Base-by-base conservation (phyloP, 768 basidiomycete species). In the Dictyophora rubrovolvata region DNA sequence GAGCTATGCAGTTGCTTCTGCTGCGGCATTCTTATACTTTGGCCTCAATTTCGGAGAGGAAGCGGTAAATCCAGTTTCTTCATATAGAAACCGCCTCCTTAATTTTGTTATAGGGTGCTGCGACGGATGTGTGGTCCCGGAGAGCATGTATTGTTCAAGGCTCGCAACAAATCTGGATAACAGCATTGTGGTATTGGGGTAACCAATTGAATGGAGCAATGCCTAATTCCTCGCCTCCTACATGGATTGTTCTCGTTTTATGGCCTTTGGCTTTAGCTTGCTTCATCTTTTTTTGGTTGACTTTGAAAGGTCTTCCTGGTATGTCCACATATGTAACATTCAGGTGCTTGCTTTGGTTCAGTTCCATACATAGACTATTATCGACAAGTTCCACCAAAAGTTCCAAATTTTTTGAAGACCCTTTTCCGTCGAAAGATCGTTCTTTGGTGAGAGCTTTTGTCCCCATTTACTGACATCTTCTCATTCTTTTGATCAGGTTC, bases 1-100 rank as follows among this genome's bases (percentile, higher is more conserved):
- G 92, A 82, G 76, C 49, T 96, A 96, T 72, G 93, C 93, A 33
- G 71, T 91, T 53, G 93, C 87, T 18, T 95, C 93, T n/a, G 86
- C 93, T 12, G 93, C 90, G 33, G 86, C 90, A 11, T 96, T 95
- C 78, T 74, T 84, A 53, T 94, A 92, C 80, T 96, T 96, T 66
- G 93, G 93, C 67, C 79, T 94, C 62, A 96, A 96, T 72, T 96
- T 96, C 69, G 93, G 93, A 70, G 93, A 96, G 75, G 93, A 95
- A 78, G 93, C 93, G 17, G 88, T 87, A 71, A 53, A 78, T 74
- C 46, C 46, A 7, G 56, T 11, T 49, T 35, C 51, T 16, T 17
- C 21, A 12, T 51, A 36, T 46, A 11, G 11, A 22, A 12, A 14
- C 34, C 20, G 33, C 17, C 2, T 46, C 6, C 34, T 62, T 36